A percentile compares a stretch with the other conserved stretches of the same genome.
Conservation (phyloP, 768 basidiomycete genomes). For the Holtermannia corniformis region DNA sequence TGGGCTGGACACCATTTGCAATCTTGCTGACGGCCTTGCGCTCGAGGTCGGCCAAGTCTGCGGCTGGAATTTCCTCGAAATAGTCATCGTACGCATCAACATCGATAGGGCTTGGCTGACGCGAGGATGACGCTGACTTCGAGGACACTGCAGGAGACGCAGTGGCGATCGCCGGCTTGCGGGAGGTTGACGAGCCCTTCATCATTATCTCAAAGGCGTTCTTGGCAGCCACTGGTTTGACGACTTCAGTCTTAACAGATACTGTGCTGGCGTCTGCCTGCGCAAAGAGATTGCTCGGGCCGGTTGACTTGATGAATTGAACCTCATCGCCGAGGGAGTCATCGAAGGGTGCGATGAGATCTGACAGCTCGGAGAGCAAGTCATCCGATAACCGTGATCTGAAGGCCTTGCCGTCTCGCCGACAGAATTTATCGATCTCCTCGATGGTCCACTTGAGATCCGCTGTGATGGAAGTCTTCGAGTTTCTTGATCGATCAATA, state of each 20-base stretch:
- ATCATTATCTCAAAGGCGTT: conserved; percentile 39
- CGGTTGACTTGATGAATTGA: conserved; percentile 44
- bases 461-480: conserved; percentile 44
- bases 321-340: conserved; percentile 53
- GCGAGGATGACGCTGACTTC: neutral
- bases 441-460: conserved; percentile 47
- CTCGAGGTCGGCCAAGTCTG: conserved; percentile 30
- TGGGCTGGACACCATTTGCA: neutral
- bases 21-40: conserved; percentile 15
- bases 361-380: conserved; percentile 58
- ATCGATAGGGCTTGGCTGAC: conserved; percentile 10
- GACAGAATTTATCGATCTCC: conserved; percentile 50
- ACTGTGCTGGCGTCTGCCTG: neutral
- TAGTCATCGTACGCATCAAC: conserved; percentile 32
- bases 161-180: too few relatives aligned
- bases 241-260: neutral
- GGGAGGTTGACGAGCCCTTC: conserved; percentile 19
- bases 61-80: conserved; percentile 18
- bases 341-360: conserved; percentile 54
- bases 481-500: conserved; percentile 44
- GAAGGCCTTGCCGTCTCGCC: conserved; percentile 25
- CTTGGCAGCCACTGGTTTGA: conserved; percentile 3
- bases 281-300: neutral
- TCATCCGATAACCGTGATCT: conserved; percentile 35
- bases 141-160: conserved; percentile 1